phyloP scores from a whole-genome alignment of 2,329 filamentous ascomycete species.

The Colletotrichum simmondsii region DNA sequence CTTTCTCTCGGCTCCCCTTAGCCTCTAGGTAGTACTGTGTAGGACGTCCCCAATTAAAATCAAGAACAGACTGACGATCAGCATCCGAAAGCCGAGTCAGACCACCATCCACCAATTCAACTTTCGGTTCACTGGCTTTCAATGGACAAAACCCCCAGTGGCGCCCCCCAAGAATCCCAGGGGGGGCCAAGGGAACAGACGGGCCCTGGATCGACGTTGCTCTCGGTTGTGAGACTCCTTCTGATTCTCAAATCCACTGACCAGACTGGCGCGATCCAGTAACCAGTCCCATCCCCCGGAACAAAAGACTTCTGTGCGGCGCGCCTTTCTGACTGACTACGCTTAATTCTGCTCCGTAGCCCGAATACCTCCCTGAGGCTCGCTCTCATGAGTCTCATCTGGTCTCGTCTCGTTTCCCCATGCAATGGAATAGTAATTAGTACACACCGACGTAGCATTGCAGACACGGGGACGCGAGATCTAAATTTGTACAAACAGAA shows the following conservation, averaged over 20 bases:
- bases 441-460: not conserved
- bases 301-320: not conserved
- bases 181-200: not conserved
- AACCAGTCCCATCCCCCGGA: not conserved
- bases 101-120: not conserved
- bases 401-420: no score
- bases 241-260: no score
- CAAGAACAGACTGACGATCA: constrained; percentile 20
- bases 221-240: not conserved
- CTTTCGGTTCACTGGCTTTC: not conserved
- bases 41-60: constrained; percentile 1
- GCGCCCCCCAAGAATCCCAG: no score
- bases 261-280: no score
- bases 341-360: not conserved
- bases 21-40: no score
- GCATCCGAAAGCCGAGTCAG: constrained; percentile 29
- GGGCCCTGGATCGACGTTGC: not conserved
- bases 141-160: no score
- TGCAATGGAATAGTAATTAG: no score
- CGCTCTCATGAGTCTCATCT: no score
- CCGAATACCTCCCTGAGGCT: not conserved
- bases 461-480: not conserved
- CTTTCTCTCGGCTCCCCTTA: not conserved
- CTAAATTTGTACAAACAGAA: not conserved
- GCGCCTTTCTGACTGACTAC: not conserved